Evolutionary conservation across 1,139 yeast genomes (phyloP).

Genomic region (Kurtzmaniella quercitrusa): DNA sequence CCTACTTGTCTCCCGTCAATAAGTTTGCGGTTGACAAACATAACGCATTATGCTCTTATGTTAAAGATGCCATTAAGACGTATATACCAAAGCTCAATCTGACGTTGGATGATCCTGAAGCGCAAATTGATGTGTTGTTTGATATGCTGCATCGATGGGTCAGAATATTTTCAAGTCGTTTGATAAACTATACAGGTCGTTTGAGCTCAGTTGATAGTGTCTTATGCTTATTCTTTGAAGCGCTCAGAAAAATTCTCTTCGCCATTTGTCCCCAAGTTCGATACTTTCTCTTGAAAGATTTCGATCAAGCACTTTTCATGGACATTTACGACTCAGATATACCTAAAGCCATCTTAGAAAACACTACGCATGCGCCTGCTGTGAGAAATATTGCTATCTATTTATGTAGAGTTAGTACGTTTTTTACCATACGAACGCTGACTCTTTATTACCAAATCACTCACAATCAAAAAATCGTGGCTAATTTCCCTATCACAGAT

Average conservation of each 20-base stretch:
- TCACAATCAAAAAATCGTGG: constrained; percentile 20
- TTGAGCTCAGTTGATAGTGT: constrained; percentile 31
- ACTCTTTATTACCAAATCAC: constrained; percentile 28
- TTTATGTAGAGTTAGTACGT: constrained; percentile 29
- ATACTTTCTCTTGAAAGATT: constrained; percentile 39
- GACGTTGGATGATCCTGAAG: constrained; percentile 22
- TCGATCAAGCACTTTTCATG: constrained; percentile 41
- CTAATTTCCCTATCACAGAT: constrained; percentile 27
- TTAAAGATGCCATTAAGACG: constrained; percentile 21
- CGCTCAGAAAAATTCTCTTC: constrained; percentile 32
- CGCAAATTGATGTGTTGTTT: constrained; percentile 35
- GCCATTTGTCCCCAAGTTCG: constrained; percentile 41
- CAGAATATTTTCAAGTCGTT: constrained; percentile 29
- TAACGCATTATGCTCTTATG: constrained; percentile 23
- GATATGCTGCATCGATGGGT: constrained; percentile 40
- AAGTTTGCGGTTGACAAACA: constrained; percentile 19
- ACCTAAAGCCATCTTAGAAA: constrained; percentile 25
- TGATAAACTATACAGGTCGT: constrained; percentile 19
- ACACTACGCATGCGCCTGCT: constrained; percentile 18
- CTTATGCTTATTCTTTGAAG: constrained; percentile 31
- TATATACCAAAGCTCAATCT: constrained; percentile 27
- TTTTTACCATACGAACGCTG: constrained; percentile 22
- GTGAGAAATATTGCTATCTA: constrained; percentile 28
- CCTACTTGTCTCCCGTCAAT: constrained; percentile 5
- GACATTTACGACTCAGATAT: constrained; percentile 29